Evolutionary conservation across 495 filamentous ascomycete genomes (phyloP), one percentile per base, ranked within the genome.

Genomic region (Monascus purpureus): DNA sequence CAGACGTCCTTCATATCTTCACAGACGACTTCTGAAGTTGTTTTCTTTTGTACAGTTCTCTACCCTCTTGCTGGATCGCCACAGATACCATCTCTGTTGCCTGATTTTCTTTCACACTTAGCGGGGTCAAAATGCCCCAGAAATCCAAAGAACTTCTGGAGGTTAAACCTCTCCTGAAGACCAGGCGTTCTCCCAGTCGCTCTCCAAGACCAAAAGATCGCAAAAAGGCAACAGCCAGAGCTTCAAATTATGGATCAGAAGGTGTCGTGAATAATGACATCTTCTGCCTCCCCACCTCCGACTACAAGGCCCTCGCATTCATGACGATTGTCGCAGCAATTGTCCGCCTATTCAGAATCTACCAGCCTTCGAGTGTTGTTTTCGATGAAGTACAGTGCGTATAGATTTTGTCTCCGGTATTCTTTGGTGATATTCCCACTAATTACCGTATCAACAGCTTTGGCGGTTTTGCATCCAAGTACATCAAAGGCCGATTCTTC

Each of bases 361-460:
- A 92, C 55, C 85, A 95, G 51, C 90, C 90, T 26, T 78, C 75
- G 41, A 95, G 87, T 46, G 90, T 97, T 23, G 90, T 97, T 29
- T 97, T 97, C 53, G 90, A 97, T 50, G 90, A 97, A 68, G 90
- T 97, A 53, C 90, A 97, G 87, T 95, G 75, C 45, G 80, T 25
- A 9, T 40, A 41, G 23, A 38, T 39, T 32, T 42, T 31, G 13
- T 17, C 8, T 30, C 3, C 24, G 14, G 32, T 14, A 9, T 18
- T 14, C n/a, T 9, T 32, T 2, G 13, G 41, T 17, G 28, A 28
- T 34, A 42, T 13, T 42, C 40, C 33, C 28, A 31, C 22, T 1
- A 25, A 13, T 1, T 17, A 1, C 25, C 13, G 19, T 9, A 22
- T 14, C 9, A 31, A 48, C 47, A 93, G 87, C 54, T 97, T 97